These are phyloP conservation scores for Mrakia gelida DNA, from an alignment of 768 basidiomycete genomes.

Conservation along the genomic window DNA sequence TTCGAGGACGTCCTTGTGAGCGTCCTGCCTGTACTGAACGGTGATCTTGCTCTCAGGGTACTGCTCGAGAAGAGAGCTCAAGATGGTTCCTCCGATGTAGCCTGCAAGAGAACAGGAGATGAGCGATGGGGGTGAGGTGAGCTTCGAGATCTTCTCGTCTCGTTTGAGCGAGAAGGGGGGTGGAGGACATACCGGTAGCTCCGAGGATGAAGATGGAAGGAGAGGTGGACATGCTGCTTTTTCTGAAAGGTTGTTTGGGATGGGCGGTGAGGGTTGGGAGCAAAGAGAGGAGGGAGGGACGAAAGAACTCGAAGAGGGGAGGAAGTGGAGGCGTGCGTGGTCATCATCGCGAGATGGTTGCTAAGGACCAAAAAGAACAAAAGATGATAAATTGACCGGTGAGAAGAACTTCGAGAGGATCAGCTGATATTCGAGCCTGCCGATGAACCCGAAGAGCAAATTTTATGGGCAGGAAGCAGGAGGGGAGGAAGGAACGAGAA, in stretches of 20 bases:
- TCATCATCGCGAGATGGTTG: background rate
- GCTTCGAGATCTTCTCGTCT: background rate
- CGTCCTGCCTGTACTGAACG: conserved; percentile 27
- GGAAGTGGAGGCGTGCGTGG: background rate
- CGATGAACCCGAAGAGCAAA: too few species aligned
- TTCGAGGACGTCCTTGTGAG: conserved; percentile 4
- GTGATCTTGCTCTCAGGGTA: conserved; percentile 18
- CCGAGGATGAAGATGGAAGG: conserved; percentile 25
- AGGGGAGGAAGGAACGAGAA: background rate
- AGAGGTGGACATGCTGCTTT: background rate
- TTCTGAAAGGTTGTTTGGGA: background rate
- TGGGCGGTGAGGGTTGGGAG: background rate
- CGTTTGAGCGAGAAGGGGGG: background rate
- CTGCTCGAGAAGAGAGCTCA: background rate
- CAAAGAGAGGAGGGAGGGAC: background rate
- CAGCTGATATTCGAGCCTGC: too few species aligned
- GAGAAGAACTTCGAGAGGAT: too few species aligned
- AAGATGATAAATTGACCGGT: too few species aligned
- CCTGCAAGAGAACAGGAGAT: background rate
- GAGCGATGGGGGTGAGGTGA: background rate
- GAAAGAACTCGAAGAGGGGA: background rate
- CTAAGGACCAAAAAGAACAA: too few species aligned
- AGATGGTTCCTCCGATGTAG: conserved; percentile 24
- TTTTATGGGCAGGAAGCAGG: too few species aligned
- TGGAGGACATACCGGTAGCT: conserved; percentile 12